phyloP scores from a whole-genome alignment of 768 basidiomycete species.

The Sutorius australiensis region DNA sequence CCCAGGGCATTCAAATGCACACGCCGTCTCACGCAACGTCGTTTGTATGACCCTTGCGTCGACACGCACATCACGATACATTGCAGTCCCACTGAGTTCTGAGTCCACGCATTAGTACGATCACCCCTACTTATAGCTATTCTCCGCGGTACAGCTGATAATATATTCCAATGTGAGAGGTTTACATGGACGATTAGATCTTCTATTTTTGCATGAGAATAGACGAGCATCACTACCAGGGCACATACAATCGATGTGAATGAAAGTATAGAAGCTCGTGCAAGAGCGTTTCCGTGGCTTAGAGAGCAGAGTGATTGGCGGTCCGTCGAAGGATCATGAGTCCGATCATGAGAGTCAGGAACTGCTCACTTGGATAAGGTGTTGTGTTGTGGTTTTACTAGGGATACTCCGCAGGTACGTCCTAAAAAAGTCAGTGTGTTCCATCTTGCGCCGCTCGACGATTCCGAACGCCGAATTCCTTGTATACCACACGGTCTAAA shows the following conservation, averaged over 20 bases:
- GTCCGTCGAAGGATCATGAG: too few relatives aligned
- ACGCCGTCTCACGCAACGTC: background rate
- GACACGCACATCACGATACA: conserved; percentile 7
- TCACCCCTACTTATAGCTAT: conserved; percentile 23
- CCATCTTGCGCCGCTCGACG: too few relatives aligned
- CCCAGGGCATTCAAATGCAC: background rate
- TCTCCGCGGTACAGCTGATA: conserved; percentile 14
- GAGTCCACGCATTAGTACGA: conserved; percentile 9
- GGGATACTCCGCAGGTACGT: too few relatives aligned
- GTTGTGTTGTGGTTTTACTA: too few relatives aligned
- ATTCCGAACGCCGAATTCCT: too few relatives aligned
- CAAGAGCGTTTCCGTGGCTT: background rate
- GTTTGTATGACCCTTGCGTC: conserved; percentile 3
- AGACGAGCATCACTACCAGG: background rate
- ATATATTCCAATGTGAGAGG: conserved; percentile 10
- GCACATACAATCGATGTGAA: background rate
- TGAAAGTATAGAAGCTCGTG: background rate
- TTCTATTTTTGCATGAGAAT: background rate
- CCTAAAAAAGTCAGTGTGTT: too few relatives aligned
- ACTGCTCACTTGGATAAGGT: too few relatives aligned
- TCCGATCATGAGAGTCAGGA: too few relatives aligned
- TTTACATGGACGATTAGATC: background rate
- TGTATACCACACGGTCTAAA: too few relatives aligned
- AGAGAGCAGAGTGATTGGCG: background rate
- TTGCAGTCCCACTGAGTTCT: background rate